Conservation (phyloP, 495 filamentous ascomycete genomes). For the Hypoxylon fuscum region DNA sequence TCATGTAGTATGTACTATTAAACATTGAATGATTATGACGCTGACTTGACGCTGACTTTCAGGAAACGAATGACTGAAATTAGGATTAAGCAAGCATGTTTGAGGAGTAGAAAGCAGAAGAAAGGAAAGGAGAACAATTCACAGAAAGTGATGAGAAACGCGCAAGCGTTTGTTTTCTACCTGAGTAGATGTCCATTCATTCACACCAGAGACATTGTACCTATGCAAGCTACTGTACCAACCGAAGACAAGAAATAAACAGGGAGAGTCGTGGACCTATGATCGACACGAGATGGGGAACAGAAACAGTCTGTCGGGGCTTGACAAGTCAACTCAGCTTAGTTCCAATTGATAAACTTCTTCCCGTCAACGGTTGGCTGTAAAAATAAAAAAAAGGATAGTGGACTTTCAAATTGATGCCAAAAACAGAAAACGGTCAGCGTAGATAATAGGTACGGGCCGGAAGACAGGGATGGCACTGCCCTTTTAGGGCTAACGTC, state of each 20-base stretch:
- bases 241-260: slow-evolving; percentile 28
- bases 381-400: slow-evolving; percentile 19
- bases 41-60: slow-evolving; percentile 6
- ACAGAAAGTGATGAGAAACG: slow-evolving; percentile 19
- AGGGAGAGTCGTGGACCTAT: slow-evolving; percentile 36
- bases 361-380: not conserved
- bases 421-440: slow-evolving; percentile 33
- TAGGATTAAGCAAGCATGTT: not conserved
- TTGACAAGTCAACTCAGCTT: slow-evolving; percentile 24
- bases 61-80: slow-evolving; percentile 32
- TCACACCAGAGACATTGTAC: slow-evolving; percentile 34
- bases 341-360: slow-evolving; percentile 18
- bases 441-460: slow-evolving; percentile 22
- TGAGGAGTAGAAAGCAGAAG: slow-evolving; percentile 3
- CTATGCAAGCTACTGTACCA: slow-evolving; percentile 38
- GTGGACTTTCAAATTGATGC: slow-evolving; percentile 31
- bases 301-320: slow-evolving; percentile 30
- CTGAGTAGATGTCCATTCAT: slow-evolving; percentile 14
- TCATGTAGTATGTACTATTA: slow-evolving; percentile 12
- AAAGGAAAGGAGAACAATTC: slow-evolving; percentile 8
- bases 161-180: slow-evolving; percentile 35
- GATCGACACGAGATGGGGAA: slow-evolving; percentile 34
- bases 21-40: slow-evolving; percentile 12
- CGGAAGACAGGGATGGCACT: slow-evolving; percentile 26
- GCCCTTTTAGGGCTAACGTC: slow-evolving; percentile 3